Conservation (phyloP, 2,329 filamentous ascomycete genomes). For the Ciborinia camelliae region DNA sequence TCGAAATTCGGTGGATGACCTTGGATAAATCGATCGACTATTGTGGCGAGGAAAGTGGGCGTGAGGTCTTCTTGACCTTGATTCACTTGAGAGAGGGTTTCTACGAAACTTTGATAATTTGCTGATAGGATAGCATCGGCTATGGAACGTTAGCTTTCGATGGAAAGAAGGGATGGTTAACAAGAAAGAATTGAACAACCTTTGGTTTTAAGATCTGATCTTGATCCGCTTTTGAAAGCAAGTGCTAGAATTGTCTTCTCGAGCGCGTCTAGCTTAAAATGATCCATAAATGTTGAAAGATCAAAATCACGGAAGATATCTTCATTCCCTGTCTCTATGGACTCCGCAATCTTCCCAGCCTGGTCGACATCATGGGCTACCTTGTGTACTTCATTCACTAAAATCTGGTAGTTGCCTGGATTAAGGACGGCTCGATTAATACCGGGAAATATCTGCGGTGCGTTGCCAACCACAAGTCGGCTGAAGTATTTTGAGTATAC, state of each 20-base stretch:
- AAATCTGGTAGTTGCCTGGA: constrained; percentile 77
- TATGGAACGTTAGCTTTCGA: constrained; percentile 40
- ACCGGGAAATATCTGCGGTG: constrained; percentile 83
- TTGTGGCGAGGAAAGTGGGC: constrained; percentile 68
- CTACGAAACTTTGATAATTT: constrained; percentile 73
- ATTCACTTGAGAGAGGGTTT: constrained; percentile 66
- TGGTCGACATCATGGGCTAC: constrained; percentile 76
- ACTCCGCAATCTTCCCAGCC: constrained; percentile 86
- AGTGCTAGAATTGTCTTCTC: constrained; percentile 84
- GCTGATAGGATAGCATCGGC: constrained; percentile 87
- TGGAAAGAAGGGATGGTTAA: constrained; percentile 11
- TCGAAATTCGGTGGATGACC: constrained; percentile 85
- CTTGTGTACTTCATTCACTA: constrained; percentile 82
- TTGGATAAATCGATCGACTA: constrained; percentile 83
- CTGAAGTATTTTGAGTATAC: constrained; percentile 95
- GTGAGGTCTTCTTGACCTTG: constrained; percentile 64
- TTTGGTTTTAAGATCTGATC: constrained; percentile 81
- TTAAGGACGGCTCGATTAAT: constrained; percentile 69
- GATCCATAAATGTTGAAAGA: constrained; percentile 89
- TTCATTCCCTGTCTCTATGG: constrained; percentile 84
- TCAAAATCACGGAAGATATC: constrained; percentile 96
- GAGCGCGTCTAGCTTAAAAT: constrained; percentile 88
- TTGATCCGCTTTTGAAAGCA: constrained; percentile 80
- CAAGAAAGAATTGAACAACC: constrained; percentile 50
- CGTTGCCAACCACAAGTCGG: constrained; percentile 87